Conservation (phyloP, 306 rosid genomes). For the Sophora flavescens region DNA sequence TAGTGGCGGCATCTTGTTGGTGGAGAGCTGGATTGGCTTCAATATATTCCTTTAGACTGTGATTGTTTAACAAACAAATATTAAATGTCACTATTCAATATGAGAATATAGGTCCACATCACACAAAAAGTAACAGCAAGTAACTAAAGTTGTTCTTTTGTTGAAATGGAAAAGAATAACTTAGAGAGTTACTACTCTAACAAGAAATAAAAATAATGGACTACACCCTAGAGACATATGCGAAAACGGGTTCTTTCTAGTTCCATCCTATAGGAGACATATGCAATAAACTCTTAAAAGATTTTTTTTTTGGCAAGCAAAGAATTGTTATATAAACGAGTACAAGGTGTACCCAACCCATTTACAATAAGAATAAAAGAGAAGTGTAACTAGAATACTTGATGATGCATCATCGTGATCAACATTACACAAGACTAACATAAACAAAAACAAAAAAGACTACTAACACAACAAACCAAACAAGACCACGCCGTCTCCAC, state of each 20-base stretch:
- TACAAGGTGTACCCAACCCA: too few relatives aligned
- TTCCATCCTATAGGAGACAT: background rate
- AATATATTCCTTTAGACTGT: conserved; percentile 85
- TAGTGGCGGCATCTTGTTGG: conserved; percentile 51
- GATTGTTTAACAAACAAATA: conserved; percentile 40
- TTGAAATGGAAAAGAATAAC: background rate
- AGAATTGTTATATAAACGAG: too few relatives aligned
- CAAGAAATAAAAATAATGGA: background rate
- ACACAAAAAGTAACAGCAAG: background rate
- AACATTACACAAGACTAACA: too few relatives aligned
- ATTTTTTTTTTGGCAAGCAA: too few relatives aligned
- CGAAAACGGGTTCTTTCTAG: too few relatives aligned
- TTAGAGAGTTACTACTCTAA: background rate
- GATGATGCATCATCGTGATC: too few relatives aligned
- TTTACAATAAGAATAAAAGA: too few relatives aligned
- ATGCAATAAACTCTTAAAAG: background rate
- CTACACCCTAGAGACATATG: background rate
- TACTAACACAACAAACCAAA: too few relatives aligned
- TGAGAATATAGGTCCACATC: background rate
- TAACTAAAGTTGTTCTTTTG: too few relatives aligned
- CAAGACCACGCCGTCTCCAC: too few relatives aligned
- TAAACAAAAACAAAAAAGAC: too few relatives aligned
- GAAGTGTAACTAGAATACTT: too few relatives aligned
- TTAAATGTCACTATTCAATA: conserved; percentile 22
- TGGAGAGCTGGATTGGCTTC: conserved; percentile 78